A percentile compares a stretch with the other conserved stretches of the same genome.
These are phyloP conservation scores for Sugiyamaella pinicola DNA, from an alignment of 1,139 yeast genomes.

Conservation along the genomic window DNA sequence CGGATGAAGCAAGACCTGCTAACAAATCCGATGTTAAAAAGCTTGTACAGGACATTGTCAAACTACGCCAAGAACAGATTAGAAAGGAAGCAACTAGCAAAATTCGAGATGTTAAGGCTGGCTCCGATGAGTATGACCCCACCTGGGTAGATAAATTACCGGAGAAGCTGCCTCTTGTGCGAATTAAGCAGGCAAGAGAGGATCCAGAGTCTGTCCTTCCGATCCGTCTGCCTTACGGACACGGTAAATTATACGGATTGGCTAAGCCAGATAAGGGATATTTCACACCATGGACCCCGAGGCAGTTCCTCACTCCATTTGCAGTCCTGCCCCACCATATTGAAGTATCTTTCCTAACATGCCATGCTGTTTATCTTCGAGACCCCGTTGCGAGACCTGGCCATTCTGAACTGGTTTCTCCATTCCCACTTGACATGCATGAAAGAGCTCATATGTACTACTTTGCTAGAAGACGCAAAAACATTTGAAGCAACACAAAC, in stretches of 20 bases:
- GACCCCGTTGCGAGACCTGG: slow-evolving; percentile 98
- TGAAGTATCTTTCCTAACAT: slow-evolving; percentile 85
- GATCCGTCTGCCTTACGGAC: slow-evolving; percentile 45
- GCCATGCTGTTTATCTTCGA: slow-evolving; percentile 92
- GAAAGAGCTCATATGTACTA: slow-evolving; percentile 97
- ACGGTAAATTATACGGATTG: slow-evolving; percentile 70
- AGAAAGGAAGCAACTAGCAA: slow-evolving; percentile 43
- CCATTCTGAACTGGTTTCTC: slow-evolving; percentile 91
- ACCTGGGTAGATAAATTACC: slow-evolving; percentile 59
- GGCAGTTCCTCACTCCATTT: slow-evolving; percentile 90
- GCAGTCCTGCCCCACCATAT: slow-evolving; percentile 90
- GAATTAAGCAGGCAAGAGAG: slow-evolving; percentile 57
- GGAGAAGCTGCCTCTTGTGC: slow-evolving; percentile 50
- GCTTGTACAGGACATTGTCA: slow-evolving; percentile 56
- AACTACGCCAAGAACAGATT: slow-evolving; percentile 53
- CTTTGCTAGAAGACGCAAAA: slow-evolving; percentile 56
- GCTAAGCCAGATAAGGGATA: slow-evolving; percentile 73
- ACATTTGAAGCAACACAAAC: slow-evolving; percentile 24
- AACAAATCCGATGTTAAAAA: slow-evolving; percentile 52
- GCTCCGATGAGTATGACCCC: slow-evolving; percentile 51
- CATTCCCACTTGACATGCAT: slow-evolving; percentile 80
- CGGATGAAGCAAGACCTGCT: slow-evolving; percentile 25
- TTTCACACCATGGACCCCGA: slow-evolving; percentile 96
- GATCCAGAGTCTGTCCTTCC: slow-evolving; percentile 49
- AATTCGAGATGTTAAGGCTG: slow-evolving; percentile 32